Evolutionary conservation across 2,329 filamentous ascomycete species (phyloP).

Genomic region (Didymella lethalis): DNA sequence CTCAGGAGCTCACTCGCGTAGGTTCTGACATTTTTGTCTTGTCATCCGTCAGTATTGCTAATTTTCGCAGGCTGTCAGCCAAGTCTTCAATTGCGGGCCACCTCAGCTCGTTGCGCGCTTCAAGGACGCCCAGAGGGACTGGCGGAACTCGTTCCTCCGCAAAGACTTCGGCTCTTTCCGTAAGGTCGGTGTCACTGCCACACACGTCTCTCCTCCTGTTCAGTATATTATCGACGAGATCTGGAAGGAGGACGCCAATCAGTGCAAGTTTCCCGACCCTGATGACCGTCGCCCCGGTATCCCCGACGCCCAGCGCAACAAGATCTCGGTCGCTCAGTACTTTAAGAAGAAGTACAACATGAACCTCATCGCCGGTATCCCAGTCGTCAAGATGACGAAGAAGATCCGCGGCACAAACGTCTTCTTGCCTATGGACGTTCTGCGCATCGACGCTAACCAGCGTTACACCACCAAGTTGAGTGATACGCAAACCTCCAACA

Average conservation of each 20-base stretch:
- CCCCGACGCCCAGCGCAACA: conserved; percentile 66
- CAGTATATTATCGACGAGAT: conserved; percentile 63
- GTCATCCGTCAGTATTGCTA: not conserved
- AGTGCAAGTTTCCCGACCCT: conserved; percentile 62
- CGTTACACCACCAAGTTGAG: conserved; percentile 66
- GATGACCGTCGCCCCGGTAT: conserved; percentile 64
- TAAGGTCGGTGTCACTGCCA: conserved; percentile 52
- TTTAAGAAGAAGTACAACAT: conserved; percentile 62
- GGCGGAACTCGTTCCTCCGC: conserved; percentile 38
- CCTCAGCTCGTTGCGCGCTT: conserved; percentile 27
- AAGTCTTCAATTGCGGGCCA: conserved; percentile 39
- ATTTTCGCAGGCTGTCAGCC: conserved; percentile 31
- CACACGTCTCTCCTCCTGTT: conserved; percentile 50
- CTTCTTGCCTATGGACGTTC: conserved; percentile 65
- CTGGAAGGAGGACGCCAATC: conserved; percentile 52
- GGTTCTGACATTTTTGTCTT: not conserved
- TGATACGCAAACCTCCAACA: conserved; percentile 73
- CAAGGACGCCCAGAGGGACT: conserved; percentile 35
- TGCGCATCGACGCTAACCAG: conserved; percentile 63
- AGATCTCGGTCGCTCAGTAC: conserved; percentile 65
- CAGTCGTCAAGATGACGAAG: conserved; percentile 67
- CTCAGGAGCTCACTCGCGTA: conserved; percentile 46
- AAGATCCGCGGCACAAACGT: conserved; percentile 52
- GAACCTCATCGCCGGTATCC: conserved; percentile 58
- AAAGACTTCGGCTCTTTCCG: conserved; percentile 54